These are phyloP conservation scores for Stentor coeruleus DNA, from an alignment of 73 alveolate species.

Conservation along the genomic window DNA sequence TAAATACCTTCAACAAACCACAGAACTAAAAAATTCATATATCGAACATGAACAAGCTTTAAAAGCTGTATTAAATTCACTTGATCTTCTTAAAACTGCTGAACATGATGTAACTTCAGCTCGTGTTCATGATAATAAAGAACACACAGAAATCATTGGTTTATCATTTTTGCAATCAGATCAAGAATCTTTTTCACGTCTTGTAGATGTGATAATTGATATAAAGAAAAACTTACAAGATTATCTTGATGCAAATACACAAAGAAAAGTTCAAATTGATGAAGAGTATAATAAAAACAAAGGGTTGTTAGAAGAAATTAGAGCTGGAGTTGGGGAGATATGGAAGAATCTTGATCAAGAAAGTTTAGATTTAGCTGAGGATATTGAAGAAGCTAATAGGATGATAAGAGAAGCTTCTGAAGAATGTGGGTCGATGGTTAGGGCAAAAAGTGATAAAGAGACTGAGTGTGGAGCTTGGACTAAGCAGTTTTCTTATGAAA, in stretches of 20 bases:
- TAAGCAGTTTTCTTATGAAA: neutral
- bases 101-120: neutral
- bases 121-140: neutral
- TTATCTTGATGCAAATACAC: neutral
- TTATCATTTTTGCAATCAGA: neutral
- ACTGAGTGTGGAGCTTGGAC: slow-evolving; percentile 10
- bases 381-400: neutral
- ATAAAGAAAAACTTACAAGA: neutral
- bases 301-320: neutral
- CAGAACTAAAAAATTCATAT: neutral
- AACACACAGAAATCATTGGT: neutral
- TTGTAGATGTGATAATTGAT: neutral
- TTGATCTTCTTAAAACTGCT: neutral
- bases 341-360: neutral
- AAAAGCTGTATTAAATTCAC: neutral
- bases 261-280: neutral
- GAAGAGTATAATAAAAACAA: neutral
- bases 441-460: neutral
- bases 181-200: neutral
- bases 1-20: neutral
- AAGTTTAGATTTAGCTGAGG: neutral
- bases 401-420: slow-evolving; percentile 6
- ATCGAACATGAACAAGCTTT: slow-evolving; percentile 1
- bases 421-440: neutral
- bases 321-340: neutral